Evolutionary conservation across 129 eudicot species (phyloP).

Genomic region (Deinandra increscens): DNA sequence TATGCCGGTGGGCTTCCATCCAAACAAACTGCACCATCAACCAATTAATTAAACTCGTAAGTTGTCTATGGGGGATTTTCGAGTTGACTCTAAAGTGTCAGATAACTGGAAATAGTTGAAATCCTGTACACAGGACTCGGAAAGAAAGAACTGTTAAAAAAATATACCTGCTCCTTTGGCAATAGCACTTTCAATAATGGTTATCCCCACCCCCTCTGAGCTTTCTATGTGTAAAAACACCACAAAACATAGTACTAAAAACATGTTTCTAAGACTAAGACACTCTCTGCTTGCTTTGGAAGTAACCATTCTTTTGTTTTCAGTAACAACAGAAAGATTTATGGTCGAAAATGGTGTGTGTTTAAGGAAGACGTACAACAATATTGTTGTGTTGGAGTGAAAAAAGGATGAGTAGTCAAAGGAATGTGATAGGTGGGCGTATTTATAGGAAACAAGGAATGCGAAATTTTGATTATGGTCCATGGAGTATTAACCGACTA

Average conservation of each 20-base stretch:
- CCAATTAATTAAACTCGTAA: too few species aligned
- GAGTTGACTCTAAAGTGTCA: too few species aligned
- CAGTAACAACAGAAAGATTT: neutral
- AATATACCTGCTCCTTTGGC: slow-evolving; percentile 54
- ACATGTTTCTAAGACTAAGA: neutral
- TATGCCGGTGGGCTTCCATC: slow-evolving; percentile 66
- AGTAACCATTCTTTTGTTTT: slow-evolving; percentile 16
- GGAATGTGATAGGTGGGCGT: slow-evolving; percentile 11
- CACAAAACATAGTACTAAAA: slow-evolving; percentile 24
- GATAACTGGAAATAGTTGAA: too few species aligned
- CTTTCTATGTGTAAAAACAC: slow-evolving; percentile 20
- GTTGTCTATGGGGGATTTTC: too few species aligned
- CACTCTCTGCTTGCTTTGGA: too few species aligned
- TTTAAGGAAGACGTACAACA: neutral
- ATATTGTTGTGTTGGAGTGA: too few species aligned
- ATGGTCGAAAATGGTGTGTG: slow-evolving; percentile 5
- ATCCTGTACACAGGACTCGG: too few species aligned
- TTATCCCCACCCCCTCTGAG: slow-evolving; percentile 22
- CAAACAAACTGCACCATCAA: slow-evolving; percentile 48
- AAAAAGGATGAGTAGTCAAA: too few species aligned
- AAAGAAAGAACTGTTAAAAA: too few species aligned
- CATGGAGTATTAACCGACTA: neutral
- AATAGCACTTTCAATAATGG: slow-evolving; percentile 36
- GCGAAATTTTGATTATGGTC: neutral
- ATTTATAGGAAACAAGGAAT: slow-evolving; percentile 17